Evolutionary conservation across 257 asterid genomes (phyloP).

Genomic region (Lycium ferocissimum): DNA sequence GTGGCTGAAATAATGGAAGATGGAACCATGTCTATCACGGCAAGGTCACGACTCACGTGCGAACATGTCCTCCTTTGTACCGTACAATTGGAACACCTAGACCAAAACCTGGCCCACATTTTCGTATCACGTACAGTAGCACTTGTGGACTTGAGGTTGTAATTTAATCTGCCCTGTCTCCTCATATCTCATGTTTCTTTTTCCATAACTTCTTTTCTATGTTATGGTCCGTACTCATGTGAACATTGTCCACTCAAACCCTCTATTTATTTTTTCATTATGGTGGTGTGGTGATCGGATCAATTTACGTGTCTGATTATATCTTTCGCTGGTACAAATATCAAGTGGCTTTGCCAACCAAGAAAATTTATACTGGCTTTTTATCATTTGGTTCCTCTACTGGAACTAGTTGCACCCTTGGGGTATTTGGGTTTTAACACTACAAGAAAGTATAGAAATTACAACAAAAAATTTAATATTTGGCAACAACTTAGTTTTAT

Average conservation of each 20-base stretch:
- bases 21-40: conserved; percentile 38
- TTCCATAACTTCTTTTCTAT: conserved; percentile 20
- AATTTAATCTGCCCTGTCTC: conserved; percentile 48
- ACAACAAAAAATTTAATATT: no score
- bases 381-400: no score
- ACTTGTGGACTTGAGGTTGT: conserved; percentile 33
- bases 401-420: no score
- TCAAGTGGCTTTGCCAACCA: no score
- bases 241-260: not conserved
- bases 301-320: not conserved
- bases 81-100: conserved; percentile 41
- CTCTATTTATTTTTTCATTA: not conserved
- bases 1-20: conserved; percentile 22
- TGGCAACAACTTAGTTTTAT: no score
- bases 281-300: not conserved
- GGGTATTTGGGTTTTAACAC: no score
- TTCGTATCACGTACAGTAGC: conserved; percentile 23
- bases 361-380: no score
- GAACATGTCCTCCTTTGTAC: conserved; percentile 42
- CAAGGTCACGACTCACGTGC: conserved; percentile 42
- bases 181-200: conserved; percentile 26
- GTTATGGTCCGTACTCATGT: not conserved
- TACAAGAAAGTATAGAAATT: no score
- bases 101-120: conserved; percentile 14
- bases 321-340: no score